Percentiles rank a stretch among this genome's conserved stretches.
These are phyloP conservation scores for Endoconidiophora laricicola DNA, from an alignment of 2,329 filamentous ascomycete genomes.

Conservation along the genomic window DNA sequence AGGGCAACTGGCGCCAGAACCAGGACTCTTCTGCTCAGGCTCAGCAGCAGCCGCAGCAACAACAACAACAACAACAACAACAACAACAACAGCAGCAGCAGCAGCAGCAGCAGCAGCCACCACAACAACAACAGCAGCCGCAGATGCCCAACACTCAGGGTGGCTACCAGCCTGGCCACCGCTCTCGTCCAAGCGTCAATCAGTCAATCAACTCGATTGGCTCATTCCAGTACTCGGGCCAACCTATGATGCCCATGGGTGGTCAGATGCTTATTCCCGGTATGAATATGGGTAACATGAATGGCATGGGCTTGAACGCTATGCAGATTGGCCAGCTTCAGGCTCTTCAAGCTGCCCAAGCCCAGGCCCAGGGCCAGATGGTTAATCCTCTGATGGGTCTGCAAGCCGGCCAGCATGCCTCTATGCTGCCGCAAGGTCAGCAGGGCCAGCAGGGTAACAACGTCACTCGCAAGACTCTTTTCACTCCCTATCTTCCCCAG, in stretches of 20 bases:
- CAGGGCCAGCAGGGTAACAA: slow-evolving; percentile 50
- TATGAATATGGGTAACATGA: slow-evolving; percentile 52
- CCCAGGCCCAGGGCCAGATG: slow-evolving; percentile 57
- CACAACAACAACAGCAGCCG: slow-evolving; percentile 44
- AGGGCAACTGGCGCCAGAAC: slow-evolving; percentile 83
- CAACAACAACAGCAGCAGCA: slow-evolving; percentile 27
- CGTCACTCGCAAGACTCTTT: slow-evolving; percentile 93
- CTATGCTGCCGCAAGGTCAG: slow-evolving; percentile 42
- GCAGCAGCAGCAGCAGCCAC: slow-evolving; percentile 38
- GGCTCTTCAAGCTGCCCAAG: slow-evolving; percentile 61
- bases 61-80: slow-evolving; percentile 43
- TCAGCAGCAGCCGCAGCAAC: slow-evolving; percentile 25
- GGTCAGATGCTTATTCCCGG: slow-evolving; percentile 76
- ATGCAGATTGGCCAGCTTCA: slow-evolving; percentile 83
- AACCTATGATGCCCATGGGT: slow-evolving; percentile 75
- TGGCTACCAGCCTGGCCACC: slow-evolving; percentile 88
- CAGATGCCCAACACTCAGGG: slow-evolving; percentile 18
- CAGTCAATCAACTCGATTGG: slow-evolving; percentile 64
- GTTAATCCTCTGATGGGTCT: slow-evolving; percentile 47
- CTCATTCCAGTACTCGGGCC: slow-evolving; percentile 73
- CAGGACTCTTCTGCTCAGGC: slow-evolving; percentile 18
- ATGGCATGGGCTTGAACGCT: slow-evolving; percentile 70
- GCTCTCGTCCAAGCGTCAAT: slow-evolving; percentile 67
- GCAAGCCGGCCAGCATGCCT: slow-evolving; percentile 21
- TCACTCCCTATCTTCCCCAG: slow-evolving; percentile 93